Evolutionary conservation across 441 rosid species (phyloP).

Genomic region (Adansonia madagascariensis): DNA sequence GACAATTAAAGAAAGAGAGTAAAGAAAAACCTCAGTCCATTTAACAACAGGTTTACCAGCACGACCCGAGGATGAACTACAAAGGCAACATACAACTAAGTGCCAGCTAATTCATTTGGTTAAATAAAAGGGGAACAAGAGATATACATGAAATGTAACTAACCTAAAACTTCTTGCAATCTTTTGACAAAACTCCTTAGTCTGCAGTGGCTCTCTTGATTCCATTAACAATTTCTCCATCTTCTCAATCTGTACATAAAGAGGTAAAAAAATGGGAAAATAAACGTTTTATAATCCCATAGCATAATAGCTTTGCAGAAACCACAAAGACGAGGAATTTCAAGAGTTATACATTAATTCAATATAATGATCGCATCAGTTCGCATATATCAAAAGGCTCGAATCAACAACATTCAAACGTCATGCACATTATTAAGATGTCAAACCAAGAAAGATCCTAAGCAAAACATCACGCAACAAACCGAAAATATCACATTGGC

Average conservation of each 20-base stretch:
- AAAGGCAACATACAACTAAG: conserved; percentile 16
- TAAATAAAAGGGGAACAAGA: neutral
- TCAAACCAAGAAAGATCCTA: neutral
- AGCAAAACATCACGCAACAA: neutral
- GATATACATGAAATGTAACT: conserved; percentile 30
- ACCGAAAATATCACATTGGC: neutral
- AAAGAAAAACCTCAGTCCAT: conserved; percentile 60
- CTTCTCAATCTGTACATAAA: conserved; percentile 47
- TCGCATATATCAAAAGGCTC: neutral
- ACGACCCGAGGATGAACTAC: conserved; percentile 70
- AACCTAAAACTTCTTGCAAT: conserved; percentile 66
- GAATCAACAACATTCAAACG: neutral
- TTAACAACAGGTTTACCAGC: conserved; percentile 67
- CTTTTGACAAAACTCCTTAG: conserved; percentile 53
- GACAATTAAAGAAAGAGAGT: conserved; percentile 15
- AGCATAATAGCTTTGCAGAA: conserved; percentile 15
- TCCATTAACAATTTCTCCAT: conserved; percentile 57
- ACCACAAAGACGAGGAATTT: neutral
- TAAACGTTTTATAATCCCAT: neutral
- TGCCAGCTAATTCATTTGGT: neutral
- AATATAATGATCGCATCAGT: neutral
- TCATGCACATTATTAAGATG: neutral
- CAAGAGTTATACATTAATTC: neutral
- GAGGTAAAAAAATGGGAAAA: neutral
- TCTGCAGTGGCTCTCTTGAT: conserved; percentile 33